phyloP scores from a whole-genome alignment of 1,284 basidiomycete genomes.

The Macrocybe sp. region DNA sequence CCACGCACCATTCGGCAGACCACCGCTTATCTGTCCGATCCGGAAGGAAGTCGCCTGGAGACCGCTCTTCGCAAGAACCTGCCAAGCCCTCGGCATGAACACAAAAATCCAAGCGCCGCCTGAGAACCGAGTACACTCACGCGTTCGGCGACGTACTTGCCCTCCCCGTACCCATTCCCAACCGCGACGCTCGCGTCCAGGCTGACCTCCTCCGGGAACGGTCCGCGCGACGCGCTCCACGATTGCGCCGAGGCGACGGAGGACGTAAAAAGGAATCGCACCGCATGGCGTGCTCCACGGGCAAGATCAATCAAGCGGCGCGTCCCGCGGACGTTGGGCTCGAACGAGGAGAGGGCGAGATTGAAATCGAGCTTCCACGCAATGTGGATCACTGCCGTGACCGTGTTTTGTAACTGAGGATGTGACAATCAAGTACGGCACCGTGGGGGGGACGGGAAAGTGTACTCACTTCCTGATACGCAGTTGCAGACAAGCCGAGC shows the following conservation, averaged over 20 bases:
- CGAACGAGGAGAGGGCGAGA: conserved; percentile 26
- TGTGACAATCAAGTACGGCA: not conserved
- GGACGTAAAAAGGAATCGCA: conserved; percentile 15
- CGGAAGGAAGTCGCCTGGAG: conserved; percentile 11
- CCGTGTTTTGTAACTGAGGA: conserved; percentile 11
- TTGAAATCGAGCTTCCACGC: conserved; percentile 44
- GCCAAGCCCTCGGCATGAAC: not conserved
- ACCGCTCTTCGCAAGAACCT: conserved; percentile 8
- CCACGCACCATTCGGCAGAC: conserved; percentile 17
- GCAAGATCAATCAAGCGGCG: conserved; percentile 38
- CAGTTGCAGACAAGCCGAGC: conserved; percentile 18
- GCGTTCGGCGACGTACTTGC: conserved; percentile 13
- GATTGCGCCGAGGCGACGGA: conserved; percentile 19
- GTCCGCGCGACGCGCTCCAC: conserved; percentile 17
- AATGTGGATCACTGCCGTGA: conserved; percentile 29
- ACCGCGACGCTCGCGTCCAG: conserved; percentile 14
- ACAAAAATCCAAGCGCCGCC: not conserved
- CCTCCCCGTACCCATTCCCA: conserved; percentile 15
- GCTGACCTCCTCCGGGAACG: conserved; percentile 18
- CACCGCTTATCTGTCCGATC: conserved; percentile 18
- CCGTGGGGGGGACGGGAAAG: not conserved
- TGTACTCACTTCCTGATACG: conserved; percentile 17
- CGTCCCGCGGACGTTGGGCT: conserved; percentile 30
- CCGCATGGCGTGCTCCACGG: conserved; percentile 17
- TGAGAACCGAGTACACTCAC: conserved; percentile 4